Conservation (phyloP, 345 rosid species). For the Arabis hirsuta region DNA sequence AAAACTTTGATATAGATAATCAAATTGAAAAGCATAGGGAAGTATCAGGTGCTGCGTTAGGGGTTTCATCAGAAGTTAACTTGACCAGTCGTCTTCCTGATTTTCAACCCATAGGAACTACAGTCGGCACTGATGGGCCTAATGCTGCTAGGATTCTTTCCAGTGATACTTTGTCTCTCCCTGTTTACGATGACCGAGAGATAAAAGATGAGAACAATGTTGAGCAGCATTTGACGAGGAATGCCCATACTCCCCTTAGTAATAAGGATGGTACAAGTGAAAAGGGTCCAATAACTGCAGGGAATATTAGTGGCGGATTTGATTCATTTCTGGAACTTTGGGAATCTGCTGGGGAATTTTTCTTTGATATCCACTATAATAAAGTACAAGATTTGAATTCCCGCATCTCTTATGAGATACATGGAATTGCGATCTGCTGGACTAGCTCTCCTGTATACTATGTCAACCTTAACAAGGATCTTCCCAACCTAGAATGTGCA, state of each 20-base stretch:
- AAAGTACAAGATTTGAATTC: conserved; percentile 57
- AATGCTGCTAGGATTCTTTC: conserved; percentile 24
- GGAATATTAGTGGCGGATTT: conserved; percentile 69
- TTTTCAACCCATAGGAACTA: conserved; percentile 40
- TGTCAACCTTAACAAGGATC: conserved; percentile 79
- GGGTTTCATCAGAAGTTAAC: conserved; percentile 47
- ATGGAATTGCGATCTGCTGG: conserved; percentile 96
- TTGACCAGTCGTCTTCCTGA: conserved; percentile 42
- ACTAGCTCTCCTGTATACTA: conserved; percentile 82
- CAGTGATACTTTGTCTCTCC: conserved; percentile 28
- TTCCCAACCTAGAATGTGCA: conserved; percentile 52
- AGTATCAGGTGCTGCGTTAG: conserved; percentile 45
- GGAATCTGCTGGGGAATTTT: conserved; percentile 69
- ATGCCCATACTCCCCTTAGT: conserved; percentile 36
- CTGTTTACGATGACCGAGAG: conserved; percentile 23
- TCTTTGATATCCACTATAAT: conserved; percentile 83
- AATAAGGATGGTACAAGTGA: conserved; percentile 50
- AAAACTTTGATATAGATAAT: conserved; percentile 42
- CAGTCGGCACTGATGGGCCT: conserved; percentile 35
- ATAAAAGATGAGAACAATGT: conserved; percentile 28
- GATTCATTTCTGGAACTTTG: conserved; percentile 88
- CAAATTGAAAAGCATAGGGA: conserved; percentile 47
- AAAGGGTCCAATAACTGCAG: conserved; percentile 78
- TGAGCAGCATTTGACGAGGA: conserved; percentile 35
- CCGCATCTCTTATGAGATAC: conserved; percentile 65